These are phyloP conservation scores for Salix exigua DNA, from an alignment of 345 rosid genomes.

Conservation along the genomic window DNA sequence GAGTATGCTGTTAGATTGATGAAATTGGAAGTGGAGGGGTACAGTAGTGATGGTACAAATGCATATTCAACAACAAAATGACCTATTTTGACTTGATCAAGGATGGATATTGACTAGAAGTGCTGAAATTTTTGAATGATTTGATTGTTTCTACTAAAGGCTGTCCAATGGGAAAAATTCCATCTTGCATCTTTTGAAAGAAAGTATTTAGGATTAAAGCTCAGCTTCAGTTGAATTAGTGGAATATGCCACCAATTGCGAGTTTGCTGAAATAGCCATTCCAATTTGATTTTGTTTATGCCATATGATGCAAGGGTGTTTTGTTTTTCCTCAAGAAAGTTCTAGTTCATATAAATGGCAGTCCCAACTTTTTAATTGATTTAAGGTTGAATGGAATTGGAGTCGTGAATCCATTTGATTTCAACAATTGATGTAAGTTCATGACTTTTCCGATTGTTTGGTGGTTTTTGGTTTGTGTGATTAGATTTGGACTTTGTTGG, in stretches of 20 bases:
- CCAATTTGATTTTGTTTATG: neutral
- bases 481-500: neutral
- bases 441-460: neutral
- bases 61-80: neutral
- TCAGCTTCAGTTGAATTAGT: neutral
- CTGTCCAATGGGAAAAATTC: neutral
- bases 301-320: neutral
- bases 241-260: neutral
- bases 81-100: neutral
- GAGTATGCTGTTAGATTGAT: neutral
- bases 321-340: neutral
- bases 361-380: neutral
- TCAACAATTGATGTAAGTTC: neutral
- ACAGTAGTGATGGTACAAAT: neutral
- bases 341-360: too few species aligned
- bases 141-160: neutral
- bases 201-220: neutral
- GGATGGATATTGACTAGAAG: neutral
- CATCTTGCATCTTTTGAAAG: neutral
- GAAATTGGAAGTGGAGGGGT: neutral
- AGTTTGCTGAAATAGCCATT: neutral
- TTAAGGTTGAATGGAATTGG: neutral
- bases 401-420: neutral
- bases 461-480: neutral
- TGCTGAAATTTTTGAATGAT: neutral